Base-by-base conservation (phyloP, 306 rosid genomes). In the Glycyrrhiza uralensis region DNA sequence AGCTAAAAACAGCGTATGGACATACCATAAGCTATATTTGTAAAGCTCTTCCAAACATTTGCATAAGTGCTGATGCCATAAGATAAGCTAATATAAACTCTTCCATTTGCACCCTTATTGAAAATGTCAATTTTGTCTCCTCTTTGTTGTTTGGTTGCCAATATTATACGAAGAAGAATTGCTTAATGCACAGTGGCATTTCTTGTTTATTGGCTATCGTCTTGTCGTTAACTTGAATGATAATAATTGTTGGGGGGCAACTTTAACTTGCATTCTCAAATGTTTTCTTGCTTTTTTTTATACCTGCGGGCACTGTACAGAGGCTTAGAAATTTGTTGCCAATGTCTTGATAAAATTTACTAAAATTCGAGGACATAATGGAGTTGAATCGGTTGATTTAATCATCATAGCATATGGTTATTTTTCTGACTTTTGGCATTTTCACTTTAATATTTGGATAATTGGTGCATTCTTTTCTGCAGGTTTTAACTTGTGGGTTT, bases 401-500 rank as follows among this genome's bases (percentile, higher is more conserved):
- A 69, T 60, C 19, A 38, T 42, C 42, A 29, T 8, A 51, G 12
- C 26, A 5, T 26, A 30, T 6, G 15, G 32, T 23, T 13, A 9
- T 29, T 65, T 62, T 79, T 38, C 59, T 22, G 5, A 44, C n/a
- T 20, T 35, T 20, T 7, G 30, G n/a, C 41, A 47, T 71, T 71
- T 14, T 51, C 8, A 26, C 23, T 67, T 39, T 72, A 58, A 61
- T 46, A 56, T 69, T 35, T 71, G 55, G 24, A 54, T 79, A 60
- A 20, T 29, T 68, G 20, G 56, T 75, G 60, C 66, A 45, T 26
- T 26, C 38, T 62, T 33, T 35, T 61, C 45, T 80, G 69, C 76
- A 91, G 98, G 97, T 94, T 24, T 66, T 87, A 63, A 89, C 97
- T 6, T 94, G 97, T 69, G 97, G 98, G 72, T 94, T 94, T 76